These are phyloP conservation scores for Botryotinia convoluta DNA, from an alignment of 2,329 filamentous ascomycete genomes.

Conservation along the genomic window DNA sequence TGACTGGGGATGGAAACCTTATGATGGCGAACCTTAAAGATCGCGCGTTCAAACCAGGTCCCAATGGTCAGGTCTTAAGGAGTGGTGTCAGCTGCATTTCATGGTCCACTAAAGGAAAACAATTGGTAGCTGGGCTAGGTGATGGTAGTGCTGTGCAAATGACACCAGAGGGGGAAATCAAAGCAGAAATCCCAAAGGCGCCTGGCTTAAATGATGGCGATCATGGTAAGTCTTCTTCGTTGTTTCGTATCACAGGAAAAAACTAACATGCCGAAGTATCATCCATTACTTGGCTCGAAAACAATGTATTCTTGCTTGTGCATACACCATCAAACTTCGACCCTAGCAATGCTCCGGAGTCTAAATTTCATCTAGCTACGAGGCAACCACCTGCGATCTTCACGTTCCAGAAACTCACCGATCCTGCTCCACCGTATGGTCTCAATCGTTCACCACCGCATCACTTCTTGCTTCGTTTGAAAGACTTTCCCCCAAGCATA, in stretches of 20 bases:
- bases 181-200: constrained; percentile 76
- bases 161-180: constrained; percentile 74
- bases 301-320: constrained; percentile 76
- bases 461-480: constrained; percentile 74
- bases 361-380: constrained; percentile 76
- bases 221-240: constrained; percentile 56
- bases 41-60: constrained; percentile 53
- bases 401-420: constrained; percentile 69
- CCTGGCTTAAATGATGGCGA: constrained; percentile 61
- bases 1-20: constrained; percentile 77
- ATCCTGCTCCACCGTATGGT: constrained; percentile 72
- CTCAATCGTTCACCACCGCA: constrained; percentile 65
- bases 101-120: constrained; percentile 93
- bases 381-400: constrained; percentile 60
- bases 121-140: constrained; percentile 79
- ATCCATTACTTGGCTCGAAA: constrained; percentile 83
- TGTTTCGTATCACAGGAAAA: constrained; percentile 25
- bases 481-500: constrained; percentile 75
- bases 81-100: constrained; percentile 76
- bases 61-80: constrained; percentile 65
- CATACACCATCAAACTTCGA: constrained; percentile 66
- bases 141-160: constrained; percentile 81
- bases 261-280: constrained; percentile 55
- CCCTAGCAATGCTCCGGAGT: constrained; percentile 53
- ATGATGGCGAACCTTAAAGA: constrained; percentile 78